Percentiles rank a stretch among this genome's conserved stretches.
Conservation (phyloP, 2,329 filamentous ascomycete genomes). For the Aspergillus melleus region DNA sequence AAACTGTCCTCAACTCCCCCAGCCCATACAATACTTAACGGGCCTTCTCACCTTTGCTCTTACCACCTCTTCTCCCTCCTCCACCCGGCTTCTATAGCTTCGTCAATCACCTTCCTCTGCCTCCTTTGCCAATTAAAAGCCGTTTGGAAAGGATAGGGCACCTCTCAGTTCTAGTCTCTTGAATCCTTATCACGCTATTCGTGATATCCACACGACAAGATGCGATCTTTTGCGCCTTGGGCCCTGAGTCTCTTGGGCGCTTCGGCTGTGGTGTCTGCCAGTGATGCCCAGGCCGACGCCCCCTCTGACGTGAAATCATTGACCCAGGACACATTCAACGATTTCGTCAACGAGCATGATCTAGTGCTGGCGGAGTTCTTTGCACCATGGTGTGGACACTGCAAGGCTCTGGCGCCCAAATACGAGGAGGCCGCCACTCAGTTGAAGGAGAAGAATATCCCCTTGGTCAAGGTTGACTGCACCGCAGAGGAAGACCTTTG, state of each 20-base stretch:
- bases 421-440: slow-evolving; percentile 52
- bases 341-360: slow-evolving; percentile 81
- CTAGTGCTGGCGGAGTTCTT: slow-evolving; percentile 97
- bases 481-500: slow-evolving; percentile 92
- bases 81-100: neutral
- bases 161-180: neutral
- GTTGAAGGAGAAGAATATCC: slow-evolving; percentile 50
- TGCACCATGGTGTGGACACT: slow-evolving; percentile 96
- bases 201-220: slow-evolving; percentile 20
- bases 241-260: slow-evolving; percentile 42
- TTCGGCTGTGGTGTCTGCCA: slow-evolving; percentile 35
- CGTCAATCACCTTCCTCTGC: neutral
- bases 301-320: slow-evolving; percentile 79
- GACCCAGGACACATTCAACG: slow-evolving; percentile 81
- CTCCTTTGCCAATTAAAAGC: neutral
- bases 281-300: slow-evolving; percentile 29
- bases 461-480: slow-evolving; percentile 67
- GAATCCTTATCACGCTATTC: neutral
- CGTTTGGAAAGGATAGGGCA: neutral
- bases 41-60: slow-evolving; percentile 6
- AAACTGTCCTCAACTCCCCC: slow-evolving; percentile 41
- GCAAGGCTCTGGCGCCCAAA: slow-evolving; percentile 81
- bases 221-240: slow-evolving; percentile 43
- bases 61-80: slow-evolving; percentile 11
- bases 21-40: slow-evolving; percentile 18